Evolutionary conservation across 2,329 filamentous ascomycete species (phyloP), one percentile per base, ranked within the genome.

Genomic region (Colletotrichum tanaceti): DNA sequence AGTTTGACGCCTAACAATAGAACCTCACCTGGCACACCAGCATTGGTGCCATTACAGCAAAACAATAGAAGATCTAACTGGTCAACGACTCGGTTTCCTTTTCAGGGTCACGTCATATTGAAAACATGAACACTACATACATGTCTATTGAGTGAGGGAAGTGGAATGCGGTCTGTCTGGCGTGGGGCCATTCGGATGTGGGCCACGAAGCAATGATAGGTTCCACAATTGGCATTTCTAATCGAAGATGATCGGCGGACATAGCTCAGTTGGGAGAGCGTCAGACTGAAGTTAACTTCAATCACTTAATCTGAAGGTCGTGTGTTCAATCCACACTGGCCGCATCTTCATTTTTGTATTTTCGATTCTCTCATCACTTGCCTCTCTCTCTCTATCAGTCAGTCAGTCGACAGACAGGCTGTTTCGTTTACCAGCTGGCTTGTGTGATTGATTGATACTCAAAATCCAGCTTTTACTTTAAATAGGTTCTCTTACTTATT

Each of bases 211-310:
- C n/a, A n/a, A n/a, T 10, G 3, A 5, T 63, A 35, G 4, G 0
- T 2, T 5, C 3, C 14, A 3, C 13, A 3, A 1, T 9, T 0
- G 10, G 0, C 0, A 0, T 1, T 0, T 5, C 4, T 2, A 0
- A 0, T 43, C 35, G 55, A 65, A 50, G 41, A 55, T 32, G 4
- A 47, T 49, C n/a, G 55, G 65, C 61, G 65, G 65, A 68, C 65
- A 68, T 68, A 68, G 65, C 65, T 68, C 65, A 68, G 65, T 68
- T 68, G 65, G 65, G 65, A 68, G 65, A 68, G 65, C 65, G 65
- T 68, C 61, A 68, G 65, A 68, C 61, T 68, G 65, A 68, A 68
- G 65, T 68, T 2, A 68, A 68, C 65, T 68, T 65, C 65, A 65
- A n/a, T 65, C 65, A 55, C 61, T 60, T 32, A 46, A 68, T 68